A percentile compares a stretch with the other conserved stretches of the same genome.
Conservation (phyloP, 129 eudicot genomes). For the Saussurea involucrata region DNA sequence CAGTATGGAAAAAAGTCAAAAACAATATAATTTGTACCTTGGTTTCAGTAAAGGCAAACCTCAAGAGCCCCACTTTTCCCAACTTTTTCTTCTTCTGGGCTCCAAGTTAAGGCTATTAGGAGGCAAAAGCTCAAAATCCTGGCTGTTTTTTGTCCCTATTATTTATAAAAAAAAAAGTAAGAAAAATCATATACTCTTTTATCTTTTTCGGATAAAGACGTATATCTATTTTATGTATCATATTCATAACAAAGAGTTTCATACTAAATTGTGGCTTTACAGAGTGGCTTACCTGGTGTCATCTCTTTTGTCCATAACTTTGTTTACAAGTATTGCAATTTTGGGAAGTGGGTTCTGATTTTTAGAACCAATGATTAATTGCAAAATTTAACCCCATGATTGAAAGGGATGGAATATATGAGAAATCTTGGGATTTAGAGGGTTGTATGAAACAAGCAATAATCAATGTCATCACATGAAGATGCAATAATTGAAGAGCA, state of each 20-base stretch:
- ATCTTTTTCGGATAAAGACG: background rate
- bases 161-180: background rate
- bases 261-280: constrained; percentile 22
- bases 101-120: constrained; percentile 10
- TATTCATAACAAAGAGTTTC: constrained; percentile 16
- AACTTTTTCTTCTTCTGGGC: constrained; percentile 20
- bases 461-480: constrained; percentile 7
- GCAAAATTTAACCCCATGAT: background rate
- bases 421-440: background rate
- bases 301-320: background rate
- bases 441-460: background rate
- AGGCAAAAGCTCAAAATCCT: constrained; percentile 34
- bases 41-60: constrained; percentile 58
- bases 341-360: background rate
- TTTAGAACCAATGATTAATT: background rate
- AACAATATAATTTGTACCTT: constrained; percentile 36
- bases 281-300: constrained; percentile 31
- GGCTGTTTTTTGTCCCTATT: constrained; percentile 43
- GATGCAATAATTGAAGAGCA: constrained; percentile 9
- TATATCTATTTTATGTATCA: background rate
- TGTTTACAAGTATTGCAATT: constrained; percentile 1
- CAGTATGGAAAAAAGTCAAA: constrained; percentile 5
- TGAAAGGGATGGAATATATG: background rate
- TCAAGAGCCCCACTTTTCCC: constrained; percentile 24
- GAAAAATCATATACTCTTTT: background rate